A percentile compares a stretch with the other conserved stretches of the same genome.
Conservation (phyloP, 257 asterid species). For the Ligustrum vulgare region DNA sequence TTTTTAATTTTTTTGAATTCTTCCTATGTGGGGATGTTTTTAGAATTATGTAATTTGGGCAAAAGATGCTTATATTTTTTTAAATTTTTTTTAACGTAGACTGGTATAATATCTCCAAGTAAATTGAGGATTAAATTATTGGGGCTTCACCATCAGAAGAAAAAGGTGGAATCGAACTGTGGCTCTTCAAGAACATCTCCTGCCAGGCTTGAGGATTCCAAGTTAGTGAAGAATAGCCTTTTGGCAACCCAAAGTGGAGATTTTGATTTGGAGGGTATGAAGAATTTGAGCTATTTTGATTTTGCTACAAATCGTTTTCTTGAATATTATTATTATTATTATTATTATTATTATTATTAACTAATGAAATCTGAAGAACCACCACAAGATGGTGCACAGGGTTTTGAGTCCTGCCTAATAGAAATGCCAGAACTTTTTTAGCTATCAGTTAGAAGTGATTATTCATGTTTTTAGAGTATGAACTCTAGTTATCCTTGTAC, state of each 20-base stretch:
- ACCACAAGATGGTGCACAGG: neutral
- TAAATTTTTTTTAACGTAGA: conserved; percentile 40
- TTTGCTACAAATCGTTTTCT: neutral
- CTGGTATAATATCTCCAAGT: conserved; percentile 89
- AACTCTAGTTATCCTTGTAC: neutral
- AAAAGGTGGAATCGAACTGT: conserved; percentile 71
- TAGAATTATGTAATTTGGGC: conserved; percentile 11
- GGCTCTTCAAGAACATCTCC: conserved; percentile 97
- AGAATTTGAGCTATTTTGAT: conserved; percentile 2
- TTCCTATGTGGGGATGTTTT: conserved; percentile 16
- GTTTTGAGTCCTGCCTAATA: neutral
- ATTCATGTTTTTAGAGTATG: neutral
- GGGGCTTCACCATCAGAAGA: conserved; percentile 61
- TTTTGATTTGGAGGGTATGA: conserved; percentile 60
- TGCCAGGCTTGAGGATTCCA: conserved; percentile 71
- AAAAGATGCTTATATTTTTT: neutral
- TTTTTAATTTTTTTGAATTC: conserved; percentile 4
- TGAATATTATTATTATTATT: neutral
- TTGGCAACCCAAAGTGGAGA: conserved; percentile 59
- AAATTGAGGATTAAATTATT: conserved; percentile 88
- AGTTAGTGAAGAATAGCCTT: conserved; percentile 77
- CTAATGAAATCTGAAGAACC: conserved; percentile 12
- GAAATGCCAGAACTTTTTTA: neutral
- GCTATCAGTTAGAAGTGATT: neutral
- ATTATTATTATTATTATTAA: conserved; percentile 3